Percentiles rank a stretch among this genome's conserved stretches.
Conservation (phyloP, 805 yeast genomes). For the Kockiozyma suomiensis region DNA sequence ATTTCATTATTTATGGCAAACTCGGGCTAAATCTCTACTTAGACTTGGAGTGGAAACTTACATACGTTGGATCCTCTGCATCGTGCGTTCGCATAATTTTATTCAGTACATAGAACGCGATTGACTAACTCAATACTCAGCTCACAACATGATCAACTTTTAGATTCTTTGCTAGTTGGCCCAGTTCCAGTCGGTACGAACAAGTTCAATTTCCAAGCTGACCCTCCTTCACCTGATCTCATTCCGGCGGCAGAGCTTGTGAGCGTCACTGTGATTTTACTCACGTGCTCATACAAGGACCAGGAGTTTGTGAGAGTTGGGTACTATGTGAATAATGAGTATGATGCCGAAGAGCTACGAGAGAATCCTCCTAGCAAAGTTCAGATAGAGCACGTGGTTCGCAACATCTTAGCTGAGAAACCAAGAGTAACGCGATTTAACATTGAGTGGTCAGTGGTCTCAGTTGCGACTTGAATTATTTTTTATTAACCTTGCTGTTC, state of each 20-base stretch:
- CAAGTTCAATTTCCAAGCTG: constrained; percentile 89
- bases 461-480: background rate
- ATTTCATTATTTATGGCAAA: too few species aligned
- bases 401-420: constrained; percentile 94
- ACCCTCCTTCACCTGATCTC: constrained; percentile 93
- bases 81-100: constrained; percentile 48
- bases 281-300: constrained; percentile 91
- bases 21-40: background rate
- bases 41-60: constrained; percentile 95
- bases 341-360: constrained; percentile 87
- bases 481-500: background rate
- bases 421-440: constrained; percentile 97
- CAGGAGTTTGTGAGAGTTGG: constrained; percentile 97
- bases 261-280: constrained; percentile 87
- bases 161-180: constrained; percentile 95
- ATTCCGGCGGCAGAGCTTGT: constrained; percentile 96
- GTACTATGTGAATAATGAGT: constrained; percentile 95
- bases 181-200: constrained; percentile 98
- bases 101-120: background rate
- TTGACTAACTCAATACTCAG: constrained; percentile 21
- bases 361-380: constrained; percentile 47
- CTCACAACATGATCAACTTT: constrained; percentile 92
- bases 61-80: constrained; percentile 94
- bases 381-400: constrained; percentile 56
- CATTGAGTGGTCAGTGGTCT: constrained; percentile 70